Evolutionary conservation across 306 rosid species (phyloP), one percentile per base, ranked within the genome.

Genomic region (Styphnolobium japonicum): DNA sequence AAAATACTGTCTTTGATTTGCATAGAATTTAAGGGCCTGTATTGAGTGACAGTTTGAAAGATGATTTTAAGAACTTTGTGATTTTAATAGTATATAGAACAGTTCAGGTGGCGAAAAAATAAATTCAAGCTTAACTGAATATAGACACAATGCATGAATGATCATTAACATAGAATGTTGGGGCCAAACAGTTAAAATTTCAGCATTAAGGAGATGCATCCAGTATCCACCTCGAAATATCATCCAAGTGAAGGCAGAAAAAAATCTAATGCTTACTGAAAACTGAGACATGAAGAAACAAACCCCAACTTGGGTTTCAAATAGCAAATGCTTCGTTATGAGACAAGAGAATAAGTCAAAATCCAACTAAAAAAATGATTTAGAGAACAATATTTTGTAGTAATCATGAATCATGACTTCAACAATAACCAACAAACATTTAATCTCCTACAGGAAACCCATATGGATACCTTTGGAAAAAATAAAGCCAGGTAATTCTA

Each of bases 21-120:
- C 88, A 75, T 86, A 91, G 72, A 92, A 83, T 67, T 92, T 87
- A 73, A 92, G 87, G 48, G 89, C 98, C 98, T 95, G 92, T 73
- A 78, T 66, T 36, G 78, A 34, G 71, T 62, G 57, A 65, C 65
- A 53, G 39, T 61, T n/a, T 25, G 52, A 78, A 60, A 81, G 74
- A 53, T 67, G 43, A 49, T 45, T 42, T 51, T 19, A 52, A 14
- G 15, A 72, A 66, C 40, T 29, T n/a, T 0, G 31, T 39, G n/a
- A 68, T 37, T 78, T 81, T 23, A 46, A 43, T 23, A 55, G 15
- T 34, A 52, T 48, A 67, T 37, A 85, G 42, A 56, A 70, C 55
- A 77, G 29, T 21, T 76, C 51, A 64, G 25, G 45, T 27, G 12
- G 71, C 63, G 68, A 52, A 46, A 71, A 52, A 75, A 31, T n/a